These are phyloP conservation scores for Cyamopsis tetragonoloba DNA, from an alignment of 306 rosid species.

Conservation along the genomic window DNA sequence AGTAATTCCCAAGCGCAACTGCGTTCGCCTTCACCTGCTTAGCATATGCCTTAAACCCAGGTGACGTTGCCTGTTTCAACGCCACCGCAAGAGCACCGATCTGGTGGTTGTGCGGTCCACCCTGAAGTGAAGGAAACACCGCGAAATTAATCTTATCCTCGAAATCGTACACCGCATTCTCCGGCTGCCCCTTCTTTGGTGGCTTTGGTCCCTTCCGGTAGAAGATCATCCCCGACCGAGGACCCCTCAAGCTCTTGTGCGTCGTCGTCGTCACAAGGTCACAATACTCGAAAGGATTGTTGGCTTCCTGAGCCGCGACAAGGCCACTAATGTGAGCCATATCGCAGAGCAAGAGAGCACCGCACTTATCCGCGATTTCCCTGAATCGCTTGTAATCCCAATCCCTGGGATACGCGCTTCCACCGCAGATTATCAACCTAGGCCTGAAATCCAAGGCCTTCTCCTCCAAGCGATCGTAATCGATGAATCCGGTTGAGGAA, in stretches of 20 bases:
- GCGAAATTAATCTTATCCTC: constrained; percentile 96
- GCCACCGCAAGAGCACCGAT: constrained; percentile 98
- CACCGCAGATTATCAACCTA: constrained; percentile 77
- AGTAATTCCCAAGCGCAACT: constrained; percentile 79
- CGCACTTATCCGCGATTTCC: constrained; percentile 73
- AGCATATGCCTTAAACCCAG: constrained; percentile 83
- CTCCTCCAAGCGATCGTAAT: constrained; percentile 83
- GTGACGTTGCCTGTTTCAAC: constrained; percentile 71
- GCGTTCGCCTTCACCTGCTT: constrained; percentile 98
- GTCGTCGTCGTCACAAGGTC: constrained; percentile 94
- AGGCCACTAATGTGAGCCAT: constrained; percentile 98
- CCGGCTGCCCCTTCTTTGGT: constrained; percentile 91
- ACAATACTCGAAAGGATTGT: constrained; percentile 82
- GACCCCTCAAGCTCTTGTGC: constrained; percentile 96
- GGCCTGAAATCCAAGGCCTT: constrained; percentile 98
- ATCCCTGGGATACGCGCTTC: constrained; percentile 92
- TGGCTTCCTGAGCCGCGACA: constrained; percentile 91
- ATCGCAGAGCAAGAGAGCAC: constrained; percentile 85
- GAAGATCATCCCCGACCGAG: constrained; percentile 96
- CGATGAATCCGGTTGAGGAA: constrained; percentile 60
- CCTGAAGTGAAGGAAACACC: constrained; percentile 96
- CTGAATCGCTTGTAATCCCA: constrained; percentile 80
- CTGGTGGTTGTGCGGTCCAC: constrained; percentile 99
- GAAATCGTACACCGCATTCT: constrained; percentile 73
- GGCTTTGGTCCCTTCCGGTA: constrained; percentile 94